Conservation (phyloP, 805 yeast species). For the Ogataea haglerorum region DNA sequence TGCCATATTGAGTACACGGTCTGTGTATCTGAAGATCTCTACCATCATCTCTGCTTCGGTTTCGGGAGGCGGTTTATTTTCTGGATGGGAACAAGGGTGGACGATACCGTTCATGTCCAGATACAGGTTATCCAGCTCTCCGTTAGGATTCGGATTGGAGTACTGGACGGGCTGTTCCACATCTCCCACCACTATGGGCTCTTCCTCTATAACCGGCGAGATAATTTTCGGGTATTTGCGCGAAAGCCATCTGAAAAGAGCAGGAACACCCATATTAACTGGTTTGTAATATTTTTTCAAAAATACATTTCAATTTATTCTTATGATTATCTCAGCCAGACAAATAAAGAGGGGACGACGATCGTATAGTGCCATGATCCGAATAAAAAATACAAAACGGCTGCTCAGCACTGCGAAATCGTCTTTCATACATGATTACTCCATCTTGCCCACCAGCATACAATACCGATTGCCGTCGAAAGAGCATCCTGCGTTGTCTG, state of each 20-base stretch:
- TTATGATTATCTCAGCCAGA: conserved; percentile 7
- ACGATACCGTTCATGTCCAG: conserved; percentile 99
- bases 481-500: conserved; percentile 19
- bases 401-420: conserved; percentile 7
- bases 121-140: conserved; percentile 90
- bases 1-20: conserved; percentile 88
- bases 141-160: conserved; percentile 83
- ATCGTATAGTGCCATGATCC: conserved; percentile 1
- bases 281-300: not conserved
- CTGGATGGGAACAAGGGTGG: conserved; percentile 99
- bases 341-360: conserved; percentile 5
- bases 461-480: conserved; percentile 30
- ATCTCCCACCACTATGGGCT: conserved; percentile 55
- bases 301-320: not conserved
- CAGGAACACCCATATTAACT: conserved; percentile 85
- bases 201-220: conserved; percentile 82
- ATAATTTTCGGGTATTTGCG: conserved; percentile 91
- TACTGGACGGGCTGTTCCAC: conserved; percentile 63
- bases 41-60: conserved; percentile 96
- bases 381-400: conserved; percentile 3
- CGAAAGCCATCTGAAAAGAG: conserved; percentile 95
- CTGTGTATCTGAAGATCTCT: conserved; percentile 89
- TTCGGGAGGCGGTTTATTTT: conserved; percentile 91
- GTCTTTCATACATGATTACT: conserved; percentile 34
- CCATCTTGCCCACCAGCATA: conserved; percentile 29